Percentiles rank a stretch among this genome's conserved stretches.
Evolutionary conservation across 148 eudicot genomes (phyloP).

Genomic region (Arctostaphylos glauca): DNA sequence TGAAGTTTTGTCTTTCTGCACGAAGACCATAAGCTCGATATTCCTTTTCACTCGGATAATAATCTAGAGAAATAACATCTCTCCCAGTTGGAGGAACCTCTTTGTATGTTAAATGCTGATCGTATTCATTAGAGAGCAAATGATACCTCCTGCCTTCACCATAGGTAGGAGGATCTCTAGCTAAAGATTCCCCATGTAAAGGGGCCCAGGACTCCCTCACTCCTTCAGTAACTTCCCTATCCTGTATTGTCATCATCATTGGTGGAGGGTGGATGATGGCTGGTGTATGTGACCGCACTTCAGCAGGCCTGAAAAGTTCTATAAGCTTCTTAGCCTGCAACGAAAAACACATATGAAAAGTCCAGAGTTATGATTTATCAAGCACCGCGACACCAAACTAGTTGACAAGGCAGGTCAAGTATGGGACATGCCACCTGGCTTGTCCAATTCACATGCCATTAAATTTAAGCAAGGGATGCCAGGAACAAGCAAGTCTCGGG

Average conservation of each 20-base stretch:
- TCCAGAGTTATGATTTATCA: neutral
- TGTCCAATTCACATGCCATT: neutral
- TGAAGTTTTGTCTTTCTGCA: neutral
- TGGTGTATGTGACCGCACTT: constrained; percentile 29
- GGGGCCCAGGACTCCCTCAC: neutral
- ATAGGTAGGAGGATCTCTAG: constrained; percentile 8
- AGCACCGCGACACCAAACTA: neutral
- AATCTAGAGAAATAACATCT: constrained; percentile 15
- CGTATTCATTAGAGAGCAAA: neutral
- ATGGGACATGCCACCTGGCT: neutral
- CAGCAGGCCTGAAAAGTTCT: constrained; percentile 40
- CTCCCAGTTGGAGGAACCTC: constrained; percentile 18
- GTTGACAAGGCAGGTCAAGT: neutral
- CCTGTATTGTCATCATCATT: neutral
- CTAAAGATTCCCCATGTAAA: neutral
- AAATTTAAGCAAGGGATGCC: neutral
- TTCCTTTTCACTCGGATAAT: constrained; percentile 47
- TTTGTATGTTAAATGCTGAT: constrained; percentile 17
- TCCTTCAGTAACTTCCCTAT: constrained; percentile 1
- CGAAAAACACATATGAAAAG: neutral
- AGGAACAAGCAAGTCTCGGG: neutral
- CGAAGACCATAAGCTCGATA: constrained; percentile 31
- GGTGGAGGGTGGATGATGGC: neutral
- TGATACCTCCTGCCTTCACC: constrained; percentile 12
- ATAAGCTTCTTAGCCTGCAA: constrained; percentile 62